Evolutionary conservation across 2,329 filamentous ascomycete species (phyloP), one percentile per base, ranked within the genome.

Genomic region (Xylaria sp.): DNA sequence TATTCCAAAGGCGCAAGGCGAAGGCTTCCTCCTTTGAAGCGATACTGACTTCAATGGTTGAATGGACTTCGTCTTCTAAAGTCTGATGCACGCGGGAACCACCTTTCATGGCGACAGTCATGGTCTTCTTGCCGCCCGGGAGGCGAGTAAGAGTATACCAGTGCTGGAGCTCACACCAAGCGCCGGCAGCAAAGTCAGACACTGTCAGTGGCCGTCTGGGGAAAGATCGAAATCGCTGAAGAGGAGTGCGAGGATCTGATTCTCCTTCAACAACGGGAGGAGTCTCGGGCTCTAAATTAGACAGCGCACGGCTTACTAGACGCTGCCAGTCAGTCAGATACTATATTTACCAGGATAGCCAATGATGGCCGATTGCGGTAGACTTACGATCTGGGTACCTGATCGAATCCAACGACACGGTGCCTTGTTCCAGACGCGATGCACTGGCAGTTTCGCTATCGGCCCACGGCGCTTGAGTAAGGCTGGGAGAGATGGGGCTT

Each of bases 121-220:
- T 85, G 63, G 87, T 91, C 78, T 92, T 94, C 66, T 88, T 88
- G 0, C 95, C 96, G 76, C 91, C 83, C 0, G 86, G 87, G 3
- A 88, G 88, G 63, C 88, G 90, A 2, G 90, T 92, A 63, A 99
- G 85, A 0, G 90, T 93, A 81, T 97, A 98, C 84, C 90, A 94
- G 76, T 97, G 97, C 79, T 98, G 94, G 68, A 98, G 80, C 80
- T 99, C 95, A 79, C 96, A 99, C 96, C 96, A 99, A 8, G 94
- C 91, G 1, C 94, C 94, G 0, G 93, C 92, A 0, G 94, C 89
- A 27, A 98, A 82, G 79, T 99, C 96, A 2, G 93, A 94, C 0
- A 98, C 96, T 0, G 92, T 93, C 8, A 98, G 85, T 0, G 92
- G 89, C 77, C 93, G 95, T 76, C 86, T 91, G 0, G 93, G 93